Evolutionary conservation across 2,329 filamentous ascomycete genomes (phyloP), one percentile per base, ranked within the genome.

Genomic region (Dothideomycetes sp.): DNA sequence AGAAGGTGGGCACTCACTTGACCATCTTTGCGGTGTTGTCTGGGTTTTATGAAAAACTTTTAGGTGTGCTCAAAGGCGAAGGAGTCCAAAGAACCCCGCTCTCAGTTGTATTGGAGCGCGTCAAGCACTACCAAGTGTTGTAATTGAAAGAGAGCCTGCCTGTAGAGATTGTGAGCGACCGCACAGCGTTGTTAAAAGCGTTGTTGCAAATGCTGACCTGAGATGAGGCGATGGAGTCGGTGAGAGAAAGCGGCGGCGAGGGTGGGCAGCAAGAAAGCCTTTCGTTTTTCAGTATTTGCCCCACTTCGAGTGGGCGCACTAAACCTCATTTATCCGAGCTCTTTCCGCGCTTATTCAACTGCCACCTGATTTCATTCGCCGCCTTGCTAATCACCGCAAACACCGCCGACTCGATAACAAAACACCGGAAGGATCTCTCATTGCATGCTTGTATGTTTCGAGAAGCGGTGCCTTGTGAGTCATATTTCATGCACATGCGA

Each of bases 1-100:
- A 16, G 34, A 34, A 11, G 33, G 37, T 43, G 41, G 38, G 34
- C 41, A 89, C 88, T 83, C 83, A 95, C 88, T 96, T 95, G 69
- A 98, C 91, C 91, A 98, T 98, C 68, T 87, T 95, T 82, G 73
- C 86, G 84, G 87, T 84, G 65, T 77, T 82, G 46, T 40, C 29
- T 45, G 43, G 42, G 47, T 48, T 31, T 42, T 41, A 37, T 40
- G 41, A 47, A 50, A 49, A 49, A 40, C 45, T 45, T 52, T 54
- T 34, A n/a, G n/a, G n/a, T n/a, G n/a, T n/a, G 37, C 41, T 43
- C 33, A 31, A 32, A 37, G 33, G 19, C 43, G 38, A 41, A 44
- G 47, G 43, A 42, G 44, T 41, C 31, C 36, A 35, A n/a, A 38
- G 44, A 47, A 46, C 50, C 50, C 51, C 51, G 47, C 50, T 49